phyloP scores from a whole-genome alignment of 768 basidiomycete species.

The Leccinum disarticulatum region DNA sequence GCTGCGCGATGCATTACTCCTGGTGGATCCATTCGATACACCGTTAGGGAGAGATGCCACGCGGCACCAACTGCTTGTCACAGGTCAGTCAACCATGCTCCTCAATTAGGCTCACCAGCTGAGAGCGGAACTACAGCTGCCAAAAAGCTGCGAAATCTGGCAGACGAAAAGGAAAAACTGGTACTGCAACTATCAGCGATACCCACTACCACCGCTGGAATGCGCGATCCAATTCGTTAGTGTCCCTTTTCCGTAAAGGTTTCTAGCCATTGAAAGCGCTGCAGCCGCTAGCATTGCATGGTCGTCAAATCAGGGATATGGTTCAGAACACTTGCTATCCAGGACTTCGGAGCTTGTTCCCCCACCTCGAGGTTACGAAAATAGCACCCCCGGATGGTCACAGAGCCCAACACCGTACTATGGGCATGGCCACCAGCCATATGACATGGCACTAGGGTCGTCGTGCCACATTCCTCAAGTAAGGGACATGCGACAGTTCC shows the following conservation, averaged over 20 bases:
- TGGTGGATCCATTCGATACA: constrained; percentile 25
- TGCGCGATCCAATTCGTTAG: constrained; percentile 11
- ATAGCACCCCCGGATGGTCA: constrained; percentile 6
- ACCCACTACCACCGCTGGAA: neutral
- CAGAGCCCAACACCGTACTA: constrained; percentile 5
- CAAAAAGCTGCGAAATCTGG: constrained; percentile 45
- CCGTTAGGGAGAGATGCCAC: constrained; percentile 29
- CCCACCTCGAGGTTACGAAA: constrained; percentile 4
- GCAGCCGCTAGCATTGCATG: constrained; percentile 1
- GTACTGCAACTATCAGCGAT: constrained; percentile 13
- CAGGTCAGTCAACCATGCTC: constrained; percentile 15
- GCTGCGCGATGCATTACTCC: constrained; percentile 25
- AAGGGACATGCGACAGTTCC: neutral
- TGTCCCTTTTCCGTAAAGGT: neutral
- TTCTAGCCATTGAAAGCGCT: constrained; percentile 12
- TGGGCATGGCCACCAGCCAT: constrained; percentile 6
- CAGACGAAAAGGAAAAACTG: constrained; percentile 26
- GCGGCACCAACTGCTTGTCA: constrained; percentile 29
- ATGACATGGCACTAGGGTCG: neutral
- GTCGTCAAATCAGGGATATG: constrained; percentile 8
- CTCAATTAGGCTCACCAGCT: neutral
- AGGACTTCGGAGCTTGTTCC: constrained; percentile 3
- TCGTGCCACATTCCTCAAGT: constrained; percentile 1
- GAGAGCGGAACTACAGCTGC: constrained; percentile 35
- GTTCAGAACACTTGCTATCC: constrained; percentile 5